These are phyloP conservation scores for Candida sanyaensis DNA, from an alignment of 1,139 yeast genomes.

Conservation along the genomic window DNA sequence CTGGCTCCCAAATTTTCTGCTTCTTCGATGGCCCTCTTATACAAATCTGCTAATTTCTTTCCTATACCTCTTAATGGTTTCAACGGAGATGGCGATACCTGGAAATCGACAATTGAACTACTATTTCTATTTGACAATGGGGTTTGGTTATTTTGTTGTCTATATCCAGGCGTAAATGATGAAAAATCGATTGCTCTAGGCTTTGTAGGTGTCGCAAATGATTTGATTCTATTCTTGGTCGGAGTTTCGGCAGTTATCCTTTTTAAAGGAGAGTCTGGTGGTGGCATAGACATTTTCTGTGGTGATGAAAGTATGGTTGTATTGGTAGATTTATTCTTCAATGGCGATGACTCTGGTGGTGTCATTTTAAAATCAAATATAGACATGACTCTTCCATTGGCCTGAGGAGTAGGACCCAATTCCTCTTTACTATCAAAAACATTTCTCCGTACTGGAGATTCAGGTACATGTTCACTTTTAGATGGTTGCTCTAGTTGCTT, in stretches of 20 bases:
- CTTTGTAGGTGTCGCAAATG: slow-evolving; percentile 10
- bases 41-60: slow-evolving; percentile 36
- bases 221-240: slow-evolving; percentile 7
- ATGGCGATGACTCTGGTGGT: slow-evolving; percentile 50
- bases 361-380: slow-evolving; percentile 56
- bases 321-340: slow-evolving; percentile 18
- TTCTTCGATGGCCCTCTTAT: slow-evolving; percentile 33
- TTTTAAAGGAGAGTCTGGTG: slow-evolving; percentile 9
- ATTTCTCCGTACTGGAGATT: neutral
- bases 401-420: slow-evolving; percentile 78
- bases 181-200: slow-evolving; percentile 1
- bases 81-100: slow-evolving; percentile 49
- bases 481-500: neutral
- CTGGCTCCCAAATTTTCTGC: slow-evolving; percentile 13
- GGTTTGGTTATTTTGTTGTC: slow-evolving; percentile 11
- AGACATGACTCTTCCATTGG: slow-evolving; percentile 67
- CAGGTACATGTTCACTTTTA: slow-evolving; percentile 3
- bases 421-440: slow-evolving; percentile 23
- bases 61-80: slow-evolving; percentile 39
- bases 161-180: slow-evolving; percentile 33
- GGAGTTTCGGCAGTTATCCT: slow-evolving; percentile 11
- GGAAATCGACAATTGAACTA: slow-evolving; percentile 21
- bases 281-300: slow-evolving; percentile 2
- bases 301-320: neutral
- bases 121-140: slow-evolving; percentile 7